These are phyloP conservation scores for Eucalyptus rudis DNA, from an alignment of 345 rosid species.

Conservation along the genomic window DNA sequence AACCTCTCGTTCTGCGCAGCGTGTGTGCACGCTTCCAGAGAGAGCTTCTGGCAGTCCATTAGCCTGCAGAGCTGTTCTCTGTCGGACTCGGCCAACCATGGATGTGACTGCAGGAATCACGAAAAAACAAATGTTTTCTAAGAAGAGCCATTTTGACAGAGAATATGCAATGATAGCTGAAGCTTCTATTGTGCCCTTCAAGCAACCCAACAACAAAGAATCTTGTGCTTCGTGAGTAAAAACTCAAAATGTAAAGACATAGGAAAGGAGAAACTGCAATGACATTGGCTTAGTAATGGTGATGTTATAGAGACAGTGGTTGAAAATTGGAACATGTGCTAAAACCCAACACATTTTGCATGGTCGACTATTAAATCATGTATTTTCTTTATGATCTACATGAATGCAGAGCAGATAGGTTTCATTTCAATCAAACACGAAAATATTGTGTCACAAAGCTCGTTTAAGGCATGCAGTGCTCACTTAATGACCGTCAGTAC, in stretches of 20 bases:
- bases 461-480: not conserved
- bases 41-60: constrained; percentile 95
- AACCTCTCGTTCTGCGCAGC: constrained; percentile 96
- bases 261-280: not conserved
- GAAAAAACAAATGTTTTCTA: not conserved
- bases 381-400: not conserved
- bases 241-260: not conserved
- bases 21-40: constrained; percentile 95
- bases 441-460: not conserved
- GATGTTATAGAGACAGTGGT: not conserved
- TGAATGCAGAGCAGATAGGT: not conserved
- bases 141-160: not conserved
- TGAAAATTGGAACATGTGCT: not conserved
- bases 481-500: constrained; percentile 6
- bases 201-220: not conserved
- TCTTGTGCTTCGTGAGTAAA: not conserved
- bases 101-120: constrained; percentile 65
- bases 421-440: not conserved
- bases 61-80: constrained; percentile 89
- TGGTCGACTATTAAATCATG: not conserved
- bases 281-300: not conserved
- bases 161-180: not conserved
- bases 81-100: constrained; percentile 83
- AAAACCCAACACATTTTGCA: not conserved
- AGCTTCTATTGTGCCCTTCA: not conserved